Evolutionary conservation across 75 land plant genomes (phyloP).

Genomic region (Azolla pinnata): DNA sequence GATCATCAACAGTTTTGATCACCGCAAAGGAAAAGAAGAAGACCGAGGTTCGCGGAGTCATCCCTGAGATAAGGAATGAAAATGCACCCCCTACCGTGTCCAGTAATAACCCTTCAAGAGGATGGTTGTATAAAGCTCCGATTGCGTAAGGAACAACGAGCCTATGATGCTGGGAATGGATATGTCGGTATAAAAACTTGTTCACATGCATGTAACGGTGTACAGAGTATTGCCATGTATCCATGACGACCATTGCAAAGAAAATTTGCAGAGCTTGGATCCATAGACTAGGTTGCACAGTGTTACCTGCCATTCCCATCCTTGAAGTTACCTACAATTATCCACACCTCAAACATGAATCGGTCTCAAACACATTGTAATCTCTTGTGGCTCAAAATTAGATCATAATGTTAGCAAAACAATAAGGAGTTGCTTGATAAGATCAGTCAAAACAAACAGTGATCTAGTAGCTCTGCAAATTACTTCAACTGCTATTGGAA

Average conservation of each 20-base stretch:
- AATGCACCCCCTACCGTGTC: slow-evolving; percentile 81
- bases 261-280: slow-evolving; percentile 30
- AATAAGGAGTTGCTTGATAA: too few species aligned
- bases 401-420: too few species aligned
- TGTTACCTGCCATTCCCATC: too few species aligned
- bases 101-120: slow-evolving; percentile 69
- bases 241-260: slow-evolving; percentile 53
- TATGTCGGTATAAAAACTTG: slow-evolving; percentile 61
- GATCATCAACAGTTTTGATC: slow-evolving; percentile 71
- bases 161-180: slow-evolving; percentile 74
- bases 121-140: slow-evolving; percentile 90
- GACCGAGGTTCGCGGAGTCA: slow-evolving; percentile 65
- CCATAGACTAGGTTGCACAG: slow-evolving; percentile 20
- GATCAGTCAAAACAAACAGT: too few species aligned
- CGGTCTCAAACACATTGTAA: too few species aligned
- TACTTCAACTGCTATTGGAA: too few species aligned
- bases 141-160: slow-evolving; percentile 71
- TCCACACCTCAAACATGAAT: too few species aligned
- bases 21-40: slow-evolving; percentile 75
- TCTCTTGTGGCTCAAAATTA: too few species aligned
- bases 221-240: slow-evolving; percentile 76
- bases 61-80: slow-evolving; percentile 71
- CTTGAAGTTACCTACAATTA: too few species aligned
- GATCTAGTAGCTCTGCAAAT: too few species aligned
- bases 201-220: slow-evolving; percentile 78